Conservation (phyloP, 495 filamentous ascomycete species). For the Xylaria castorea region DNA sequence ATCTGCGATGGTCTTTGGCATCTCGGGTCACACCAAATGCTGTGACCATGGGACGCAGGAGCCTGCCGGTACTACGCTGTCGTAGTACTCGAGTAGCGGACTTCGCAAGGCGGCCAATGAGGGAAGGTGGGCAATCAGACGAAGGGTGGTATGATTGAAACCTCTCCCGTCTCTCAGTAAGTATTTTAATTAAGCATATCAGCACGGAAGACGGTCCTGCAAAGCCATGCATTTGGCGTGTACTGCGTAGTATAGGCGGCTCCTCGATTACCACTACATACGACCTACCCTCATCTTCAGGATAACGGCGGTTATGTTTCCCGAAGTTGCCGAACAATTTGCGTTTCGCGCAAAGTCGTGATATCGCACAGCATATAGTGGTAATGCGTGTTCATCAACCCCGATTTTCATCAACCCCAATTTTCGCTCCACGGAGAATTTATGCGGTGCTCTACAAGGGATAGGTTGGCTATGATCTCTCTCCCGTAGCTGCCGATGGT, state of each 20-base stretch:
- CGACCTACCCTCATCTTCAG: not conserved
- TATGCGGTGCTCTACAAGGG: slow-evolving; percentile 15
- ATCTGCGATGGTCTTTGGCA: slow-evolving; percentile 31
- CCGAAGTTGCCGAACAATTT: slow-evolving; percentile 12
- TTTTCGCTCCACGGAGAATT: slow-evolving; percentile 8
- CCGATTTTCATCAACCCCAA: slow-evolving; percentile 7
- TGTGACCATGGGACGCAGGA: slow-evolving; percentile 15
- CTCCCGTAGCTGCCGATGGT: not conserved
- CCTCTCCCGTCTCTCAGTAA: slow-evolving; percentile 1
- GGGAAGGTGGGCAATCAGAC: not conserved
- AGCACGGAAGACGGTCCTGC: slow-evolving; percentile 7
- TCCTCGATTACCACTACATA: not conserved
- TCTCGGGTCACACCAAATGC: slow-evolving; percentile 23
- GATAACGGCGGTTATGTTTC: not conserved
- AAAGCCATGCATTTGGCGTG: slow-evolving; percentile 1
- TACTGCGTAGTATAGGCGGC: slow-evolving; percentile 6
- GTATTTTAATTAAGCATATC: slow-evolving; percentile 17
- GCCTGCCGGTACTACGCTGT: slow-evolving; percentile 23
- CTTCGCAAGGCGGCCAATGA: slow-evolving; percentile 29
- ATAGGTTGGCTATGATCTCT: not conserved
- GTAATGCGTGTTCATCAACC: slow-evolving; percentile 10
- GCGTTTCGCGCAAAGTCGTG: not conserved
- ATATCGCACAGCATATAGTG: slow-evolving; percentile 1
- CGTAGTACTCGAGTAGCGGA: slow-evolving; percentile 25
- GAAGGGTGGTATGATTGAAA: slow-evolving; percentile 12